Conservation (phyloP, 805 yeast species). For the Candida sithepensis region DNA sequence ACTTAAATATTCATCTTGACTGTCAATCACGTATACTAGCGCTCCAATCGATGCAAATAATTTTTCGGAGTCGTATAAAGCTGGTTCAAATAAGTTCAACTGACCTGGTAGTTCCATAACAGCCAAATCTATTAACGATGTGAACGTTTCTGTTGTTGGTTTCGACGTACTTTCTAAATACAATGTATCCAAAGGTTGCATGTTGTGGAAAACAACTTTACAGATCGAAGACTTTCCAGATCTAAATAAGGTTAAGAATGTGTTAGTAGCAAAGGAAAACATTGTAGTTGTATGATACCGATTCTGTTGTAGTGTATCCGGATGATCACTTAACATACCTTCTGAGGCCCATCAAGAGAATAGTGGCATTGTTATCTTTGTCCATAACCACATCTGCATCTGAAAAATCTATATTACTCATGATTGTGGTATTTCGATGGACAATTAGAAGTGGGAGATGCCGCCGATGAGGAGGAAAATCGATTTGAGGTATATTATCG, state of each 20-base stretch:
- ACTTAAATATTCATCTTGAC: constrained; percentile 91
- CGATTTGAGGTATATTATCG: too few species aligned
- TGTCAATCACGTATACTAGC: constrained; percentile 88
- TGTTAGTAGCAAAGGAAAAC: too few species aligned
- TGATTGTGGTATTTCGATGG: background rate
- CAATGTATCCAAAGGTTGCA: constrained; percentile 92
- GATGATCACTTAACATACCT: constrained; percentile 38
- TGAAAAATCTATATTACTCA: constrained; percentile 13
- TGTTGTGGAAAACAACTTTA: constrained; percentile 91
- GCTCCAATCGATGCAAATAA: constrained; percentile 84
- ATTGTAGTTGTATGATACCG: too few species aligned
- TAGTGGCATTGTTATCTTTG: constrained; percentile 68
- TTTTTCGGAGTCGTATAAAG: constrained; percentile 66
- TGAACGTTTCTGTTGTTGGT: constrained; percentile 81
- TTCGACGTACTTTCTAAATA: constrained; percentile 87
- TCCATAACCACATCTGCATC: constrained; percentile 27
- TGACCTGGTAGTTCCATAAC: constrained; percentile 97
- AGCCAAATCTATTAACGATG: constrained; percentile 78
- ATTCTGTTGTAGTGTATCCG: background rate
- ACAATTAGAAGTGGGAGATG: too few species aligned
- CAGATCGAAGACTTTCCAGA: constrained; percentile 95
- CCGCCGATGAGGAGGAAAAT: too few species aligned
- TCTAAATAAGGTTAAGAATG: constrained; percentile 34
- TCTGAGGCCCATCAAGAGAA: constrained; percentile 83
- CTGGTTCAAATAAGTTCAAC: constrained; percentile 81